Evolutionary conservation across 140 eudicot genomes (phyloP), one percentile per base, ranked within the genome.

Genomic region (Erigeron philadelphicus): DNA sequence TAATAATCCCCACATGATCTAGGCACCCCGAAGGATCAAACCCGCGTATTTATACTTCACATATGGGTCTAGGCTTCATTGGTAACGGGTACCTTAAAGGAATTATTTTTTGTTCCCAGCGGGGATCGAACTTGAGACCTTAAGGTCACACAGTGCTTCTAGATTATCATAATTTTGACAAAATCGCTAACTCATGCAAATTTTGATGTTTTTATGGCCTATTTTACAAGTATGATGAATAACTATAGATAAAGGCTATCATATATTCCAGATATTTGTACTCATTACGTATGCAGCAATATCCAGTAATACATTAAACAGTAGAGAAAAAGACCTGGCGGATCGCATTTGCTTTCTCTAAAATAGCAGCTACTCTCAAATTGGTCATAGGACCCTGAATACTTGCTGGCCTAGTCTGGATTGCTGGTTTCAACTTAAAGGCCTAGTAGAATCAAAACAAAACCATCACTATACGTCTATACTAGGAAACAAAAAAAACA

Each of bases 301-400:
- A 48, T 31, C 46, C 61, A 57, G 31, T 16, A 58, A 60, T 61
- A 65, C 8, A 59, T 8, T 45, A n/a, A 56, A 42, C 63, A 70
- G 45, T 40, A 66, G 67, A 64, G 67, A 63, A 45, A 57, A 25
- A 56, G 71, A 46, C 48, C 10, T 88, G 81, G 16, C 97, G 91
- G 68, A 91, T 88, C 0, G 82, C 83, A 58, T 85, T 84, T 59
- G 95, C 96, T 84, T 82, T 91, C 81, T 91, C 89, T 79, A 91
- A 78, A 74, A 91, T 88, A 70, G 97, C 97, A 41, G 95, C 95
- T 65, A 88, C 87, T 55, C 75, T 84, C 76, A 91, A 78, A 73
- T 91, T 91, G 42, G 97, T 88, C 69, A 71, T 45, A 16, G 95
- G 95, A 45, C 86, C 96, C 59, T 83, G 89, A 79, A 88, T 81